phyloP scores from a whole-genome alignment of 2,329 filamentous ascomycete genomes.

The Penicillium sp. region DNA sequence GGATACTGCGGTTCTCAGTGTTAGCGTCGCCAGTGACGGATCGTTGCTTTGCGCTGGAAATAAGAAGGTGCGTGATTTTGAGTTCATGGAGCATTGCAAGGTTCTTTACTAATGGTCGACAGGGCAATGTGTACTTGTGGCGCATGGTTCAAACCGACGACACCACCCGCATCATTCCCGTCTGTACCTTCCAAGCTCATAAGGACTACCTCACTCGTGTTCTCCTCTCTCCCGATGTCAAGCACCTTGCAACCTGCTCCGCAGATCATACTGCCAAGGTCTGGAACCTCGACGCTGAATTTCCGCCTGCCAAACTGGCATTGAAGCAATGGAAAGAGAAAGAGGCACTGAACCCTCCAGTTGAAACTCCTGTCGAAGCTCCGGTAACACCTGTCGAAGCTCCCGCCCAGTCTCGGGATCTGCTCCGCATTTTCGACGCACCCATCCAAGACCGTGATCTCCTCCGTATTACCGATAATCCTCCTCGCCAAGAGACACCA shows the following conservation, averaged over 20 bases:
- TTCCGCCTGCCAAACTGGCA: slow-evolving; percentile 39
- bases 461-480: slow-evolving; percentile 25
- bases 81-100: background rate
- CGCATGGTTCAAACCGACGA: slow-evolving; percentile 81
- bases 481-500: slow-evolving; percentile 25
- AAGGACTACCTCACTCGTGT: slow-evolving; percentile 91
- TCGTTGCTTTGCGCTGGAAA: slow-evolving; percentile 91
- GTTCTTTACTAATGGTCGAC: slow-evolving; percentile 6
- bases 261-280: slow-evolving; percentile 95
- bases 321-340: slow-evolving; percentile 23
- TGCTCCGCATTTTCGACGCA: slow-evolving; percentile 27
- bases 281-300: slow-evolving; percentile 82
- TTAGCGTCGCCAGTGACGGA: slow-evolving; percentile 93
- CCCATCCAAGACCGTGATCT: slow-evolving; percentile 25
- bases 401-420: slow-evolving; percentile 19
- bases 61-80: slow-evolving; percentile 60
- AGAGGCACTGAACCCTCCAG: slow-evolving; percentile 12
- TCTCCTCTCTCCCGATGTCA: slow-evolving; percentile 86
- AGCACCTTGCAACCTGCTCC: slow-evolving; percentile 89
- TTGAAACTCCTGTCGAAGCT: slow-evolving; percentile 12
- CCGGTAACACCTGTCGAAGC: slow-evolving; percentile 19
- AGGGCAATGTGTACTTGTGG: slow-evolving; percentile 99
- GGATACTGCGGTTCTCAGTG: slow-evolving; percentile 87
- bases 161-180: slow-evolving; percentile 76
- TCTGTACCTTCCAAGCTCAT: slow-evolving; percentile 87